phyloP scores from a whole-genome alignment of 2,329 filamentous ascomycete species.

The Leptodontidium sp. region DNA sequence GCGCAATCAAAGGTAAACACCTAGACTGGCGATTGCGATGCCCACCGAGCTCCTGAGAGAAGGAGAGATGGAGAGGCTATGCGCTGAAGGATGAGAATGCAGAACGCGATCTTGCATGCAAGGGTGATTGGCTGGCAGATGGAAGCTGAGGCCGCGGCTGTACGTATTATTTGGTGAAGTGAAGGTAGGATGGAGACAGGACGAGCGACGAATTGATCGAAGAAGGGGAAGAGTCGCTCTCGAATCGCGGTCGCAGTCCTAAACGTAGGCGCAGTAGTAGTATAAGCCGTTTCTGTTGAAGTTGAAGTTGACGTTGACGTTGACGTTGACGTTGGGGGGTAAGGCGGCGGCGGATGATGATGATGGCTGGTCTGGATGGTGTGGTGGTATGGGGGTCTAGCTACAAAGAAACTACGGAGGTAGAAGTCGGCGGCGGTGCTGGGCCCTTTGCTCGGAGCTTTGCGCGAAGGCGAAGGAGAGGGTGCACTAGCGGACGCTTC shows the following conservation, averaged over 20 bases:
- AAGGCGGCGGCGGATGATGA: too few species aligned
- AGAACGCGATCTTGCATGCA: slow-evolving; percentile 44
- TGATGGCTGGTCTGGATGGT: too few species aligned
- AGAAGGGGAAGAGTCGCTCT: not conserved
- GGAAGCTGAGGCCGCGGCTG: slow-evolving; percentile 1
- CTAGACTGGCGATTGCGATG: slow-evolving; percentile 10
- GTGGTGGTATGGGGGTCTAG: too few species aligned
- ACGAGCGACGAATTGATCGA: not conserved
- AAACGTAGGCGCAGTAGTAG: too few species aligned
- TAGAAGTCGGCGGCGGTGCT: too few species aligned
- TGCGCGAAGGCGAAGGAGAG: too few species aligned
- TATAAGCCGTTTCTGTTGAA: too few species aligned
- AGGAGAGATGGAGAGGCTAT: slow-evolving; percentile 28
- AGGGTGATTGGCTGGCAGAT: slow-evolving; percentile 38
- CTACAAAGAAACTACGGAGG: too few species aligned
- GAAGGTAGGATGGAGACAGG: not conserved
- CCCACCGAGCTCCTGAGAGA: slow-evolving; percentile 10
- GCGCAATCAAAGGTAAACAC: slow-evolving; percentile 38
- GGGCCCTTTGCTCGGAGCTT: too few species aligned
- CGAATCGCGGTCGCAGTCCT: not conserved
- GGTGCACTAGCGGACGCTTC: too few species aligned
- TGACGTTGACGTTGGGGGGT: not conserved
- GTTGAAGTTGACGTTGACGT: not conserved
- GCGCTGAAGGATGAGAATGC: slow-evolving; percentile 36
- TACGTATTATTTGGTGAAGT: not conserved